Evolutionary conservation across 2,329 filamentous ascomycete genomes (phyloP).

Genomic region (Neopestalotiopsis clavispora): DNA sequence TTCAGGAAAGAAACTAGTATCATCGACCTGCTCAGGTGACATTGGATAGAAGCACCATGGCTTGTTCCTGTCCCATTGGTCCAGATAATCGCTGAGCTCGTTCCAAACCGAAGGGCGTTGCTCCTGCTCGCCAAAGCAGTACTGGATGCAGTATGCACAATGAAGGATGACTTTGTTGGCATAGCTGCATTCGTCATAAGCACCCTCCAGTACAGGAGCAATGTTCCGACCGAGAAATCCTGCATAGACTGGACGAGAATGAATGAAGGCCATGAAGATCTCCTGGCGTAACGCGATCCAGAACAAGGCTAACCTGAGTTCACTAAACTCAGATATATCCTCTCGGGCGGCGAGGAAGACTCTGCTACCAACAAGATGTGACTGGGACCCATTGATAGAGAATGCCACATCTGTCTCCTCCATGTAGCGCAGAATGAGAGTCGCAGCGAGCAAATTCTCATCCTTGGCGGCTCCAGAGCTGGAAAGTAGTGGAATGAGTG

Average conservation of each 20-base stretch:
- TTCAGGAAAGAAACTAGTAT: slow-evolving; percentile 4
- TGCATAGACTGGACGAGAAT: neutral
- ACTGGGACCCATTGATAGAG: slow-evolving; percentile 1
- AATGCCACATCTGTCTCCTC: slow-evolving; percentile 11
- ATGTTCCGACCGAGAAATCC: neutral
- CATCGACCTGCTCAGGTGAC: neutral
- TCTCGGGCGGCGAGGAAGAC: slow-evolving; percentile 10
- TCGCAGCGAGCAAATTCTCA: slow-evolving; percentile 12
- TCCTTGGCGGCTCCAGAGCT: neutral
- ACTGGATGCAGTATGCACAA: slow-evolving; percentile 8
- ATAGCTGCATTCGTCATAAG: slow-evolving; percentile 4
- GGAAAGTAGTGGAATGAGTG: neutral
- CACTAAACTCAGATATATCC: neutral
- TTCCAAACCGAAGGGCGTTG: slow-evolving; percentile 6
- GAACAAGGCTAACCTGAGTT: neutral
- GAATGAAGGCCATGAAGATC: slow-evolving; percentile 12
- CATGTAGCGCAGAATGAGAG: slow-evolving; percentile 5
- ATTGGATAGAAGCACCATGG: slow-evolving; percentile 7
- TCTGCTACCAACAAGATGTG: neutral
- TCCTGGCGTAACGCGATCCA: slow-evolving; percentile 8
- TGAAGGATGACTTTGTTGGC: slow-evolving; percentile 10
- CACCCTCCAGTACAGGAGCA: neutral
- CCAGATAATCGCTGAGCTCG: slow-evolving; percentile 11
- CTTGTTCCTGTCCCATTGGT: slow-evolving; percentile 6
- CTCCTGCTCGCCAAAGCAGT: slow-evolving; percentile 6